A percentile compares a stretch with the other conserved stretches of the same genome.
Evolutionary conservation across 208 protist genomes (phyloP).

Genomic region (Crithidia thermophila): DNA sequence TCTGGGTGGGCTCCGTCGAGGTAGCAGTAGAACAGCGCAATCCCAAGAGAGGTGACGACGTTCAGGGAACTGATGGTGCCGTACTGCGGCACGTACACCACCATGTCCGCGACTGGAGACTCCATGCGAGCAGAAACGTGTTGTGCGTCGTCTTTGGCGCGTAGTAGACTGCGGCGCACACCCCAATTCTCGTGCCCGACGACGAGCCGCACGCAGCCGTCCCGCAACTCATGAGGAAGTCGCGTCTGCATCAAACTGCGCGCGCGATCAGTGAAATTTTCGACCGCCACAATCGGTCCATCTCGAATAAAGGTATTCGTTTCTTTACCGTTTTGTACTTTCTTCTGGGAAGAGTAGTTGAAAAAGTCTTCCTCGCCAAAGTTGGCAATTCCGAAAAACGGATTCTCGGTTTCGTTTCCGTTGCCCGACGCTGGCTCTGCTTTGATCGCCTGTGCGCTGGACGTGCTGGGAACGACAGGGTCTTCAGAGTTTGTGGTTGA

Average conservation of each 20-base stretch:
- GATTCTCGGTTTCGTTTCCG: slow-evolving; percentile 1
- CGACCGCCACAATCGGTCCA: slow-evolving; percentile 66
- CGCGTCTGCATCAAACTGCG: slow-evolving; percentile 65
- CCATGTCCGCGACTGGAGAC: slow-evolving; percentile 23
- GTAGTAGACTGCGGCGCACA: slow-evolving; percentile 56
- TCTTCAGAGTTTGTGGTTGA: background rate
- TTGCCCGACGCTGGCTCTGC: background rate
- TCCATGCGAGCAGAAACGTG: background rate
- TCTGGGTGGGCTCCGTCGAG: slow-evolving; percentile 59
- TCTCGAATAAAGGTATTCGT: slow-evolving; percentile 5
- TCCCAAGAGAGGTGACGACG: slow-evolving; percentile 85
- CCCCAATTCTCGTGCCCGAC: slow-evolving; percentile 89
- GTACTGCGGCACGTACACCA: slow-evolving; percentile 90
- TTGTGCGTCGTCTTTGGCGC: slow-evolving; percentile 1
- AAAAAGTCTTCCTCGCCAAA: slow-evolving; percentile 54
- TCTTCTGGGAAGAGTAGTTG: background rate
- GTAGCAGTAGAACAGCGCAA: slow-evolving; percentile 82
- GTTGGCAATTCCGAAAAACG: slow-evolving; percentile 23
- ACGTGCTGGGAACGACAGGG: background rate
- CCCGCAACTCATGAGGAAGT: slow-evolving; percentile 19
- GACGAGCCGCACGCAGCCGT: slow-evolving; percentile 40
- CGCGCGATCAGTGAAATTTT: slow-evolving; percentile 79
- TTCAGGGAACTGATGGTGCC: slow-evolving; percentile 92
- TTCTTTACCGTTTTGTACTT: background rate
- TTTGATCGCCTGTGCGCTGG: background rate